phyloP scores from a whole-genome alignment of 2,329 filamentous ascomycete genomes.

The Fusarium sp. region DNA sequence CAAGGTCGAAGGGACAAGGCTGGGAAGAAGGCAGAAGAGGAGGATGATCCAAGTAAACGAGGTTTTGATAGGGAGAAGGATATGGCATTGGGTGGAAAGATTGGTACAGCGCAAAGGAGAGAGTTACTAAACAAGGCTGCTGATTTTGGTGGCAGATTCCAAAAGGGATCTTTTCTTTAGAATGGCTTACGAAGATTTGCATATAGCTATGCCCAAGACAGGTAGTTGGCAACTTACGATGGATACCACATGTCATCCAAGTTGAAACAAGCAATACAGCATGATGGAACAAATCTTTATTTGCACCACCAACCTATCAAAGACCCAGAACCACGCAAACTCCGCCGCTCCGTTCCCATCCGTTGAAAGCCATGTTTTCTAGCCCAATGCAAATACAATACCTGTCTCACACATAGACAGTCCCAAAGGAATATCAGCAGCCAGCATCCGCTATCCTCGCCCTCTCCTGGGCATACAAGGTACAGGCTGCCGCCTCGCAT shows the following conservation, averaged over 20 bases:
- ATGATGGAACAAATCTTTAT: conserved; percentile 39
- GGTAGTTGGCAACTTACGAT: background rate
- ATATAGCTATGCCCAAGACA: too few species aligned
- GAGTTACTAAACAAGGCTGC: conserved; percentile 83
- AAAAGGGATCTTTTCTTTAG: conserved; percentile 74
- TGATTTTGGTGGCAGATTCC: conserved; percentile 85
- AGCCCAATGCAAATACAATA: conserved; percentile 45
- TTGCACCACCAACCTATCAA: conserved; percentile 43
- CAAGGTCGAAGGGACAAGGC: conserved; percentile 49
- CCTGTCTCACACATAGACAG: conserved; percentile 40
- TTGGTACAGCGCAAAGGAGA: conserved; percentile 77
- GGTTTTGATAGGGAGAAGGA: conserved; percentile 95
- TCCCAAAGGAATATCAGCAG: conserved; percentile 21
- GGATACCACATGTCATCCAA: conserved; percentile 2
- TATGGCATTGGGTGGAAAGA: conserved; percentile 79
- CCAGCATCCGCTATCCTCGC: conserved; percentile 23
- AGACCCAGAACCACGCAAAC: conserved; percentile 47
- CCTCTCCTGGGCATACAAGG: conserved; percentile 16
- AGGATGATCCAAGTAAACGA: conserved; percentile 90
- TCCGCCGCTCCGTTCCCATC: conserved; percentile 50
- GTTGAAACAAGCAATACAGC: background rate
- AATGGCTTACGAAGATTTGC: background rate
- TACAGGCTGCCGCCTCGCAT: conserved; percentile 1
- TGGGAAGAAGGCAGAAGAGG: conserved; percentile 63
- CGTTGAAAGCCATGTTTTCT: conserved; percentile 45